Evolutionary conservation across 2,329 filamentous ascomycete genomes (phyloP), one percentile per base, ranked within the genome.

Genomic region (Dendrostoma leiphaemia): DNA sequence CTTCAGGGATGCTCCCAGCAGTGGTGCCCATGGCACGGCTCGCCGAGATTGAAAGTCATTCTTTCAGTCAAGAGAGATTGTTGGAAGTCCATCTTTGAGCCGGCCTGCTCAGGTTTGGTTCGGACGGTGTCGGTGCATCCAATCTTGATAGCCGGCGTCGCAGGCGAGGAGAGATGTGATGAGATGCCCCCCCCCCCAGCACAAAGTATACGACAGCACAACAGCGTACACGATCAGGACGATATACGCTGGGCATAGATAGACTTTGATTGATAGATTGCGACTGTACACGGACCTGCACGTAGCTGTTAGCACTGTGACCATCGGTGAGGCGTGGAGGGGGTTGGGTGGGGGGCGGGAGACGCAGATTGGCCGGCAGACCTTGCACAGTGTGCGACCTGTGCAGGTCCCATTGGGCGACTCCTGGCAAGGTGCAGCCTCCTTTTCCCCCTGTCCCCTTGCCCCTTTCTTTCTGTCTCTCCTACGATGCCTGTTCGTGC

Each of bases 381-480:
- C 31, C 13, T 15, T 37, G 35, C 17, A 49, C 47, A 43, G 38
- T 51, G 48, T 23, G 31, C 8, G 6, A 21, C 15, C 15, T n/a
- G 13, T 6, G 48, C 35, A 24, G 12, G n/a, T 23, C 28, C 13
- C 17, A 19, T 15, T 37, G 21, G 38, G 17, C 48, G n/a, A 38
- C 52, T 55, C 56, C 56, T 58, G 56, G 56, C 56, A 58, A n/a
- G 44, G 48, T 55, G 56, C 56, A 58, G 56, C 48, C 56, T 58
- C 56, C 56, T 58, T 55, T 58, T 58, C 56, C 56, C 56, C 56
- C 51, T 51, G 54, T 48, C 48, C 49, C 56, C 56, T 54, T 51
- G 54, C 51, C 48, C 49, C 48, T 53, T 58, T 55, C 52, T 47
- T 44, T 50, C 53, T n/a, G n/a, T n/a, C n/a, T n/a, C 29, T 26